Evolutionary conservation across 768 basidiomycete genomes (phyloP).

Genomic region (Coprinopsis cinerea): DNA sequence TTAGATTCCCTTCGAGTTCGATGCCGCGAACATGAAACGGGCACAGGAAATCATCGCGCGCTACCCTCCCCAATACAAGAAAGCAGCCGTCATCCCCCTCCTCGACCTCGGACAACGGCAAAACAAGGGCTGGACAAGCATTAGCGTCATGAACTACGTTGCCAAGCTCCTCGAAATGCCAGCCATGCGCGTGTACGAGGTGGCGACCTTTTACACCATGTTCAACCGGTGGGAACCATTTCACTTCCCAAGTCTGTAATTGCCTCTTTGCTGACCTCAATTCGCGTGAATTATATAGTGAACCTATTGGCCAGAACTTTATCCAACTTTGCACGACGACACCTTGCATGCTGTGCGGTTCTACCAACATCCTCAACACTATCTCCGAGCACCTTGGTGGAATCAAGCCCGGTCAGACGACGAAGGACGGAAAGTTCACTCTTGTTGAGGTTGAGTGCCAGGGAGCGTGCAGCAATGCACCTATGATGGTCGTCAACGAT

Average conservation of each 20-base stretch:
- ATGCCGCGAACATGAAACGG: conserved; percentile 72
- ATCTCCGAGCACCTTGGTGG: conserved; percentile 79
- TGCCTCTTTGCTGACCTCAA: background rate
- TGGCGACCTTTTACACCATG: conserved; percentile 99
- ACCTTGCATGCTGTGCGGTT: conserved; percentile 93
- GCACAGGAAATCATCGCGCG: conserved; percentile 86
- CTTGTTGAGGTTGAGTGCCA: conserved; percentile 98
- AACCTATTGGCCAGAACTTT: conserved; percentile 91
- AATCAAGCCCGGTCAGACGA: conserved; percentile 86
- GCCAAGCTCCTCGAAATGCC: conserved; percentile 91
- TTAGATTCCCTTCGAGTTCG: conserved; percentile 89
- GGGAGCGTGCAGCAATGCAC: conserved; percentile 96
- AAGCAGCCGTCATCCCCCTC: conserved; percentile 94
- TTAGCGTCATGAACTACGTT: conserved; percentile 98
- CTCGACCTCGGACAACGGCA: conserved; percentile 96
- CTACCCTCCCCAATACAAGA: conserved; percentile 98
- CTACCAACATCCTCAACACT: conserved; percentile 83
- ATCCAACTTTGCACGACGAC: conserved; percentile 99
- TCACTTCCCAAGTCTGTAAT: background rate
- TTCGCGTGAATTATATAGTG: conserved; percentile 37
- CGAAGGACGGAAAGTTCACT: conserved; percentile 93
- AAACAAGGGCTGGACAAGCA: conserved; percentile 98
- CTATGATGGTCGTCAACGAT: conserved; percentile 93
- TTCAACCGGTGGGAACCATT: conserved; percentile 76
- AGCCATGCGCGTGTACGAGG: conserved; percentile 98